Conservation (phyloP, 805 yeast genomes). For the Kodamaea neixiangensis region DNA sequence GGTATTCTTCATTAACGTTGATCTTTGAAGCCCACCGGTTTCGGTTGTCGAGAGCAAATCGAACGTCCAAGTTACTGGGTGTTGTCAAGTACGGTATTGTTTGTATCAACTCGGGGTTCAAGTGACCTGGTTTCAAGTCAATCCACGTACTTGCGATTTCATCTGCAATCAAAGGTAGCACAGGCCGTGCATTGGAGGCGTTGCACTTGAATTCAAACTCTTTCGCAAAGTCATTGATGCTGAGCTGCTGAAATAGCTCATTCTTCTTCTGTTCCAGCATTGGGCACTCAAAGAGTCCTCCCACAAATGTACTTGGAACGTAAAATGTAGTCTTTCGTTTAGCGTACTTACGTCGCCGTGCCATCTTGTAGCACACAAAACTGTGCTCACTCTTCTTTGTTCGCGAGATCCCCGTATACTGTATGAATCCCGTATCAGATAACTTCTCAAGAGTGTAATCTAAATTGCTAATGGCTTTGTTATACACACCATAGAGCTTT, state of each 20-base stretch:
- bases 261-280: constrained; percentile 29
- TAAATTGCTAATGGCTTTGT: background rate
- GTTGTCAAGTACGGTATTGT: constrained; percentile 62
- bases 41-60: constrained; percentile 24
- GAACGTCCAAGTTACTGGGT: constrained; percentile 39
- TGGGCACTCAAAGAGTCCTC: constrained; percentile 60
- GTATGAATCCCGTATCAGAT: constrained; percentile 18
- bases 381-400: constrained; percentile 15
- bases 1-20: constrained; percentile 53
- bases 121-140: constrained; percentile 22
- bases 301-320: constrained; percentile 61
- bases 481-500: background rate
- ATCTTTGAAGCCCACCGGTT: constrained; percentile 50
- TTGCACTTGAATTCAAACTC: constrained; percentile 34
- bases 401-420: constrained; percentile 22
- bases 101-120: constrained; percentile 35
- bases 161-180: constrained; percentile 63
- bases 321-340: constrained; percentile 45
- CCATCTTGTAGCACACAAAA: constrained; percentile 55
- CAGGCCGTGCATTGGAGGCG: constrained; percentile 39
- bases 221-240: constrained; percentile 11
- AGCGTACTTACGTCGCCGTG: constrained; percentile 55
- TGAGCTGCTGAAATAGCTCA: constrained; percentile 19
- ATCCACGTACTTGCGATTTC: constrained; percentile 50
- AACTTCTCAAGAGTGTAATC: constrained; percentile 15